These are phyloP conservation scores for Xylaria sp. DNA, from an alignment of 2,329 filamentous ascomycete genomes.

Conservation along the genomic window DNA sequence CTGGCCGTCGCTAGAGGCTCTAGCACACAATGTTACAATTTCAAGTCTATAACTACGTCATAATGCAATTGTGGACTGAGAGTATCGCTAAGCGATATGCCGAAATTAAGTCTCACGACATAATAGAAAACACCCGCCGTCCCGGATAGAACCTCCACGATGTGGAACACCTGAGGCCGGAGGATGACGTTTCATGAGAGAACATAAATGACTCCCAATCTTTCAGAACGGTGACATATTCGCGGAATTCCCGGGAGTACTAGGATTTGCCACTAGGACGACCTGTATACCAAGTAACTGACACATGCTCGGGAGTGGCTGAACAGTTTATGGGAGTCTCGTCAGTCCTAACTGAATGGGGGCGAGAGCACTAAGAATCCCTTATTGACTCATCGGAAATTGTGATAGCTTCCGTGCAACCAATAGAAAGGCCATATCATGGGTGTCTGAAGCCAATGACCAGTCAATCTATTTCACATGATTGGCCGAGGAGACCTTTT, in stretches of 20 bases:
- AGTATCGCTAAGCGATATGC: background rate
- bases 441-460: background rate
- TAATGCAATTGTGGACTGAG: background rate
- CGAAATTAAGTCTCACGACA: background rate
- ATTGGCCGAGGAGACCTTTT: background rate
- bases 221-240: background rate
- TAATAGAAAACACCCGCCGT: background rate
- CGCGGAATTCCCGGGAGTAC: background rate
- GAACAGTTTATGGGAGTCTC: too few species aligned
- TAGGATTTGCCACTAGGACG: background rate
- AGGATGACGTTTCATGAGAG: background rate
- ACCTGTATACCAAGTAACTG: too few species aligned
- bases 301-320: too few species aligned
- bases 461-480: background rate
- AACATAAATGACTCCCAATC: background rate
- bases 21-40: slow-evolving; percentile 27
- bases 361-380: background rate
- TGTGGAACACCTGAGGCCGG: background rate
- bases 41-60: slow-evolving; percentile 19
- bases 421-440: background rate
- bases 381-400: background rate
- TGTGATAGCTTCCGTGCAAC: background rate
- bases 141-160: background rate
- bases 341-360: too few species aligned
- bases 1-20: slow-evolving; percentile 31